Conservation (phyloP, 257 asterid species). For the Cynanchum wilfordii region DNA sequence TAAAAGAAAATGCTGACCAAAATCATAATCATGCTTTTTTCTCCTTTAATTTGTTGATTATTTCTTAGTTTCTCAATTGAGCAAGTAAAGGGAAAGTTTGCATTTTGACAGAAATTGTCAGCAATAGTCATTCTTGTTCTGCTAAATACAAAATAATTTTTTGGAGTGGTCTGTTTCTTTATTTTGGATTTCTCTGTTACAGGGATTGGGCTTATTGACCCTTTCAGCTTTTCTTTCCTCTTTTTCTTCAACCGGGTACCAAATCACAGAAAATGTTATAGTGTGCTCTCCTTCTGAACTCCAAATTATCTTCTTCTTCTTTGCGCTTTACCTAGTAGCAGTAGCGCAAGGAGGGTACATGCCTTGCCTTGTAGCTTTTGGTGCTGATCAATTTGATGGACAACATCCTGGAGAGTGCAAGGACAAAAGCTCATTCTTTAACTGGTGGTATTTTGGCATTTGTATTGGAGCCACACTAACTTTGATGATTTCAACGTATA, state of each 20-base stretch:
- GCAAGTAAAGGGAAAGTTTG: not conserved
- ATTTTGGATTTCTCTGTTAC: not conserved
- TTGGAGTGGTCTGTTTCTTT: not conserved
- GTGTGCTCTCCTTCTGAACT: conserved; percentile 21
- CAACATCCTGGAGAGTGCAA: conserved; percentile 21
- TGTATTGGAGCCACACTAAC: conserved; percentile 12
- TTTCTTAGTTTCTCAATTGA: not conserved
- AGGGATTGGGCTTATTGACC: conserved; percentile 25
- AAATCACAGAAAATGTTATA: not conserved
- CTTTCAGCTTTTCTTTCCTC: conserved; percentile 16
- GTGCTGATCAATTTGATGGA: conserved; percentile 30
- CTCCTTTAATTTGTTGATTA: not conserved
- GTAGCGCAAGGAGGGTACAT: conserved; percentile 30
- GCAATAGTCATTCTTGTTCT: not conserved
- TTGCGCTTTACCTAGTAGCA: conserved; percentile 26
- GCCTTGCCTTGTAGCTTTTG: conserved; percentile 32
- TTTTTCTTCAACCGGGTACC: not conserved
- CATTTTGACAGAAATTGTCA: not conserved
- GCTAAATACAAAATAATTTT: too few species aligned
- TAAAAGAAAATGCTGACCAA: not conserved
- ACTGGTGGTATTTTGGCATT: conserved; percentile 30
- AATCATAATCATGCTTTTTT: not conserved
- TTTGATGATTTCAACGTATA: conserved; percentile 15
- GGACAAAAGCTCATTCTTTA: conserved; percentile 27
- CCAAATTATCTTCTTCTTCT: conserved; percentile 20